Base-by-base conservation (phyloP, 169 alveolate genomes). In the Eimeria necatrix region DNA sequence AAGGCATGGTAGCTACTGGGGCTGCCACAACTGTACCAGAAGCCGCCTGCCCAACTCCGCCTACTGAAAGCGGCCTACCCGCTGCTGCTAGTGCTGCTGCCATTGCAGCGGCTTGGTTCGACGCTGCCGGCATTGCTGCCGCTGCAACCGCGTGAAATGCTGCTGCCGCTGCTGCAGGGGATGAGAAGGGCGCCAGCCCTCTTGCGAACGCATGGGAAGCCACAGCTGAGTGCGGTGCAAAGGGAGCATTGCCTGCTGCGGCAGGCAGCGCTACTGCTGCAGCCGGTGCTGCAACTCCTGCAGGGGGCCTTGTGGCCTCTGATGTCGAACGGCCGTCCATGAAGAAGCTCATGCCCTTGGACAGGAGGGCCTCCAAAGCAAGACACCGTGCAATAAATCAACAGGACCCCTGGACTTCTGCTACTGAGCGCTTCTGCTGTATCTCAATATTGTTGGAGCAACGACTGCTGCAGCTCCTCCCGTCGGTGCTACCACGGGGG, bases 101-200 rank as follows among this genome's bases (percentile, higher is more conserved):
- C 84, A 86, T 60, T 61, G 93, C 93, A 20, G 93, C 93, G 18
- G 93, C 93, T 6, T 81, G 70, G n/a, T 64, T 86, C 6, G 76
- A 12, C n/a, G 80, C 93, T 86, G 70, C 70, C 4, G 93, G 84
- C 83, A 64, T 52, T 86, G 93, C 93, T n/a, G 91, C 73, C 5
- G 91, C 91, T 53, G 91, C 91, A 56, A 52, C 91, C 8, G 91
- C 91, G 20, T 60, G 93, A 24, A 86, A 86, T 8, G 76, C 91
- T 84, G 91, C 91, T 84, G 91, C 91, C 61, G 93, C 84, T 20
- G 93, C 84, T 4, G 93, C 60, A 41, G 83, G 52, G 52, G 83
- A 49, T 1, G 93, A n/a, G 78, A 83, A 59, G 10, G 91, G 78
- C 49, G 59, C 53, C 18, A 68, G 53, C 24, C 76, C 74, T 4